phyloP scores from a whole-genome alignment of 2,329 filamentous ascomycete genomes.

The Epichloe aotearoae region DNA sequence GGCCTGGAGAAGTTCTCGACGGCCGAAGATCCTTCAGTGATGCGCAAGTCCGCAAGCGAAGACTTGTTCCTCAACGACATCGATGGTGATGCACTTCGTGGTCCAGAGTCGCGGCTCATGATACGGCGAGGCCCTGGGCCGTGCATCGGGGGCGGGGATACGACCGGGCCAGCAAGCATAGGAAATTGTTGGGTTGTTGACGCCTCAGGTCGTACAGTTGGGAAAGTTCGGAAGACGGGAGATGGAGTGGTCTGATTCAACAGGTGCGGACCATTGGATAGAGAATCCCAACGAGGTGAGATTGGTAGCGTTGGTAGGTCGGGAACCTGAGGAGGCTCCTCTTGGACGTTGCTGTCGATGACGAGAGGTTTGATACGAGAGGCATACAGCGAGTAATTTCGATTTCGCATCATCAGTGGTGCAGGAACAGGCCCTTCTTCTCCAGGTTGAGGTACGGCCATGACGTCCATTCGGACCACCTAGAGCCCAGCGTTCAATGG shows the following conservation, averaged over 20 bases:
- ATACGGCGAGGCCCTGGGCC: constrained; percentile 7
- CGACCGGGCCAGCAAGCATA: background rate
- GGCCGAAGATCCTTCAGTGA: constrained; percentile 21
- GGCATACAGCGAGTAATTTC: constrained; percentile 12
- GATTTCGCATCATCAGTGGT: constrained; percentile 8
- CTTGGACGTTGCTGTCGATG: background rate
- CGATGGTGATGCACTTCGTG: constrained; percentile 18
- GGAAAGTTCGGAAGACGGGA: background rate
- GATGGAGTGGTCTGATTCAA: constrained; percentile 7
- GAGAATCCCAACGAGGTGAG: constrained; percentile 33
- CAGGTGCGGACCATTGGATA: constrained; percentile 17
- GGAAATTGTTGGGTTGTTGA: background rate
- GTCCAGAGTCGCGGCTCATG: constrained; percentile 6
- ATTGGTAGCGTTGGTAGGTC: constrained; percentile 23
- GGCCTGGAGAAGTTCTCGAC: constrained; percentile 49
- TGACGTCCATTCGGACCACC: constrained; percentile 10
- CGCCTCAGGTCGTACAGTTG: constrained; percentile 2
- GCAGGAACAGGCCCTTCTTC: constrained; percentile 5
- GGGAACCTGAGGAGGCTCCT: constrained; percentile 8
- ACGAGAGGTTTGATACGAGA: constrained; percentile 10
- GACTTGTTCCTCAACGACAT: constrained; percentile 18
- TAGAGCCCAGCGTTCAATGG: constrained; percentile 10
- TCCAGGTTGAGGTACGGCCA: constrained; percentile 9
- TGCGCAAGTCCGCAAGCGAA: constrained; percentile 21
- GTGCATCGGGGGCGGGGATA: constrained; percentile 5